A percentile compares a stretch with the other conserved stretches of the same genome.
Conservation (phyloP, 1,284 basidiomycete genomes). For the Ustilago trichophora region DNA sequence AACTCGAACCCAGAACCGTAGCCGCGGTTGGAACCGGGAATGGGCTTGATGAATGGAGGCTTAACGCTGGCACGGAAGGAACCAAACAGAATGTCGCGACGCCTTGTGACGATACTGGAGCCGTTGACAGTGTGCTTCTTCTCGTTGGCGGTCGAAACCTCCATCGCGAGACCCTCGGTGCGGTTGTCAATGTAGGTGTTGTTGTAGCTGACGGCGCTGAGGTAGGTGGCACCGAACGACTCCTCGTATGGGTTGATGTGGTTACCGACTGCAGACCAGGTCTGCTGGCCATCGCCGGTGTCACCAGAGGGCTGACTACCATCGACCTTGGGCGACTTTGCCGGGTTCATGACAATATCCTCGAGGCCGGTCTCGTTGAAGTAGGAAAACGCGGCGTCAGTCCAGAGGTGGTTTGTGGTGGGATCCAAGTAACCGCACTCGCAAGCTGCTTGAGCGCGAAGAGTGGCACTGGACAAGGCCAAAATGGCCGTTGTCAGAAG, state of each 20-base stretch:
- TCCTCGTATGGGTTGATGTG: conserved; percentile 52
- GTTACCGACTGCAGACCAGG: conserved; percentile 48
- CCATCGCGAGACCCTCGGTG: conserved; percentile 47
- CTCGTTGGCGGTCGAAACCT: conserved; percentile 39
- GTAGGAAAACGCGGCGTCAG: conserved; percentile 55
- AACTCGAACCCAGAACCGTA: conserved; percentile 44
- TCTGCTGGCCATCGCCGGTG: conserved; percentile 40
- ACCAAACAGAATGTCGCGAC: conserved; percentile 58
- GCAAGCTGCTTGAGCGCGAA: conserved; percentile 36
- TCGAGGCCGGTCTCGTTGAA: conserved; percentile 56
- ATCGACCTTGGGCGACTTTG: conserved; percentile 33
- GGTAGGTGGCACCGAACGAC: conserved; percentile 47
- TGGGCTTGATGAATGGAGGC: conserved; percentile 35
- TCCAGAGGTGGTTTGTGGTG: conserved; percentile 52
- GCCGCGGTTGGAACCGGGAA: conserved; percentile 18
- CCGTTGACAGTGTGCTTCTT: conserved; percentile 46
- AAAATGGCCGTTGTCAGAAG: conserved; percentile 22
- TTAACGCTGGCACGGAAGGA: conserved; percentile 50
- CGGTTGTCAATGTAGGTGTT: conserved; percentile 47
- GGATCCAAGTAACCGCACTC: conserved; percentile 58
- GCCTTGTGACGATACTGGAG: conserved; percentile 41
- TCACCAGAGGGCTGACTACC: conserved; percentile 30
- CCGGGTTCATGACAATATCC: conserved; percentile 46
- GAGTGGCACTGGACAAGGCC: conserved; percentile 25
- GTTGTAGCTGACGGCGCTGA: conserved; percentile 45